Evolutionary conservation across 2,329 filamentous ascomycete genomes (phyloP), one percentile per base, ranked within the genome.

Genomic region (Zarea fungicola): DNA sequence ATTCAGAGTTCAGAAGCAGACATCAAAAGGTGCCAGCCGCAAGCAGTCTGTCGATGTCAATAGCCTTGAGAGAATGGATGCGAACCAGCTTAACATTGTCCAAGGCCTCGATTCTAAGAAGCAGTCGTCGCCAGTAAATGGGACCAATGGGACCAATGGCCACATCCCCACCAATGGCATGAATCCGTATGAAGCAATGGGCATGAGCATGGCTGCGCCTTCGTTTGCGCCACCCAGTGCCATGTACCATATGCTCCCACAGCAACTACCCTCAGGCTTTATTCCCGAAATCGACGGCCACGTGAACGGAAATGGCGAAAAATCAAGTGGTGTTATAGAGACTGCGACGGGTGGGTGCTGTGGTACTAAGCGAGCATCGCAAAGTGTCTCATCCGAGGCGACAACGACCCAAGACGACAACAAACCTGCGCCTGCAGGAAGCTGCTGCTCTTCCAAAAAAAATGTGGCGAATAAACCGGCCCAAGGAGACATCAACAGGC

Each of bases 1-100:
- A 2, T 74, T 72, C 49, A 71, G 77, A 50, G 63, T 78, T 2
- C 70, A 70, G 54, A 79, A 79, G 51, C 52, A 68, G 3, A 56
- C 55, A 9, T 58, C 66, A 9, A 74, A 69, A 55, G 56, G 52
- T 21, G 56, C 58, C 13, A 57, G 55, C 32, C 68, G 71, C 45
- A 80, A 76, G 56, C 71, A 69, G 49, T 77, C 77, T 1, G 72
- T 77, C 55, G 77, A 79, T 52, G 62, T 71, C 1, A 59, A 65
- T 3, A 69, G 67, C 9, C 61, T 83, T 14, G 70, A 74, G 41
- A 71, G 77, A 50, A 78, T 81, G 65, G 74, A 81, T 54, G 65
- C 70, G n/a, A 72, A 63, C 54, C 73, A 72, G 51, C 59, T 79
- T 51, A 81, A 78, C 56, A 62, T 80, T 41, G 49, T 76, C 39